Conservation (phyloP, 2,329 filamentous ascomycete species). For the Dactylellina sp. region DNA sequence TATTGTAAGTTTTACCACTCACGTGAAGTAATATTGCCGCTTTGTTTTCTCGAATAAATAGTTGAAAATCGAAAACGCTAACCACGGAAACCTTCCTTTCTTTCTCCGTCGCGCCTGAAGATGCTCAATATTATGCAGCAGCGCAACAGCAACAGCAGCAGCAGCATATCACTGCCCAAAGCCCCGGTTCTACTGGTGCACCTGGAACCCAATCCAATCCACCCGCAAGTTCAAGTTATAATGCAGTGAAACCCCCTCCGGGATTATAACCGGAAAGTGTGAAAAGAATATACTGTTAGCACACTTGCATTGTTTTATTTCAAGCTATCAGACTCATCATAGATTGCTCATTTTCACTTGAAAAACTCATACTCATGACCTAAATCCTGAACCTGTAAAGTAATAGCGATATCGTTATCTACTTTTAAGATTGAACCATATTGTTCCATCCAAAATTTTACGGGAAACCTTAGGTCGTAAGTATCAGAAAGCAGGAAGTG, state of each 20-base stretch:
- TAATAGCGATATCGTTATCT: background rate
- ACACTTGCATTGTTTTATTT: background rate
- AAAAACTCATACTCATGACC: background rate
- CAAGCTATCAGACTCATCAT: no score
- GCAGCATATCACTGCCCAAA: conserved; percentile 23
- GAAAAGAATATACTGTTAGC: background rate
- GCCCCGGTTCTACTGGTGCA: conserved; percentile 34
- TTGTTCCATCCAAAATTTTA: no score
- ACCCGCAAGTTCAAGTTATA: conserved; percentile 32
- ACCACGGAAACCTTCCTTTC: background rate
- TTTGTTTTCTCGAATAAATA: no score
- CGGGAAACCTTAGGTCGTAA: no score
- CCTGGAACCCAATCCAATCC: conserved; percentile 45
- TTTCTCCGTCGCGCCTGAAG: background rate
- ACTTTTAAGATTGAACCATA: no score
- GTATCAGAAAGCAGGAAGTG: no score
- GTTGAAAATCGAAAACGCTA: no score
- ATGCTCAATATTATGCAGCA: conserved; percentile 54
- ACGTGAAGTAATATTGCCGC: no score
- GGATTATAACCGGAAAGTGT: conserved; percentile 34
- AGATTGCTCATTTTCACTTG: background rate
- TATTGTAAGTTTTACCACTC: conserved; percentile 64
- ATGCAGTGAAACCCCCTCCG: conserved; percentile 48
- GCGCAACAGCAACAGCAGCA: conserved; percentile 51
- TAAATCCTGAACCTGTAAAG: background rate